Percentiles rank a stretch among this genome's conserved stretches.
Evolutionary conservation across 495 filamentous ascomycete species (phyloP).

Genomic region (Hypoxylon lienhwacheense): DNA sequence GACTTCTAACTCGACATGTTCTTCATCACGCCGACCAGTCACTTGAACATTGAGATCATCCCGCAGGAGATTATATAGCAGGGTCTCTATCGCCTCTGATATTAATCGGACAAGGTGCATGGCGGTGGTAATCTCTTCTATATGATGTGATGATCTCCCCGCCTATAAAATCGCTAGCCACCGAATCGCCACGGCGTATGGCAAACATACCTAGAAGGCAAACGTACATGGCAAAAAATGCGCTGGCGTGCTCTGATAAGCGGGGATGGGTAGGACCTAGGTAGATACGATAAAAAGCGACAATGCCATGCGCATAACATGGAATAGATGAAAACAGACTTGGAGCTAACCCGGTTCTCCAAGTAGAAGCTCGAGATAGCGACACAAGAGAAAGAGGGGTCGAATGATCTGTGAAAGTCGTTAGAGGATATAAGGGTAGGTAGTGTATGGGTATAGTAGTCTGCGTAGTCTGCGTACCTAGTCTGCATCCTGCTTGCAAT

Average conservation of each 20-base stretch:
- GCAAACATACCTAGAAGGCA: no score
- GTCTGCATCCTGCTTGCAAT: conserved; percentile 20
- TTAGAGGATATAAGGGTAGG: no score
- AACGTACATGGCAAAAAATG: conserved; percentile 11
- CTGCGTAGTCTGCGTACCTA: no score
- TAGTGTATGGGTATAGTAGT: no score
- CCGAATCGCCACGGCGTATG: conserved; percentile 18
- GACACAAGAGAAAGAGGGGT: conserved; percentile 7
- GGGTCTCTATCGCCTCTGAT: not conserved
- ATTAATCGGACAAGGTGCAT: not conserved
- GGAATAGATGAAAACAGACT: conserved; percentile 25
- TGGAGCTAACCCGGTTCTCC: conserved; percentile 20
- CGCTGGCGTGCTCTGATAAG: conserved; percentile 32
- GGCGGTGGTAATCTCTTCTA: no score
- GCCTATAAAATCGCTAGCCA: conserved; percentile 8
- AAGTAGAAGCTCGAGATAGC: conserved; percentile 19
- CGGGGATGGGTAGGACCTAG: no score
- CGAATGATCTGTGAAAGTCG: no score
- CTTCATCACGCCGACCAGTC: conserved; percentile 1
- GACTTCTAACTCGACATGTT: conserved; percentile 24
- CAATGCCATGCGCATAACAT: conserved; percentile 24
- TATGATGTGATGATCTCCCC: not conserved
- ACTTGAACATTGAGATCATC: no score
- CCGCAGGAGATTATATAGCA: conserved; percentile 10
- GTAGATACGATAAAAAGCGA: conserved; percentile 2